phyloP scores from a whole-genome alignment of 2,329 filamentous ascomycete species.

The Fusarium sarcochroum region DNA sequence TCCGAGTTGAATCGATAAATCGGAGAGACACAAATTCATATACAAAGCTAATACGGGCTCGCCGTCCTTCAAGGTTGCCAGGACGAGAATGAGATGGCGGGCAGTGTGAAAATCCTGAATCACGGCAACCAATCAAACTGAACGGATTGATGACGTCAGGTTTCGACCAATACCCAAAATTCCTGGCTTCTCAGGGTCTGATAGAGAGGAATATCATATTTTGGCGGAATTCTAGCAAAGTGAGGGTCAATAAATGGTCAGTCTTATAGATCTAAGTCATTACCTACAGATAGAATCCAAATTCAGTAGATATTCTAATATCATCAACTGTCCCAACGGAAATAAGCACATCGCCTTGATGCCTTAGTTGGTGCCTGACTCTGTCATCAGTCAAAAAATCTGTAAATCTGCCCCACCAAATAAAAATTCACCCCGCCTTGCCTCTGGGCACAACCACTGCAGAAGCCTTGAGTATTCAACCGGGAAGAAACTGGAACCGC shows the following conservation, averaged over 20 bases:
- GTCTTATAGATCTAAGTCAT: background rate
- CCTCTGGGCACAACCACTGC: conserved; percentile 48
- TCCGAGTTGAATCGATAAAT: conserved; percentile 10
- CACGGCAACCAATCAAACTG: conserved; percentile 39
- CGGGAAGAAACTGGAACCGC: conserved; percentile 47
- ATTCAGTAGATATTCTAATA: background rate
- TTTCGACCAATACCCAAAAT: conserved; percentile 6
- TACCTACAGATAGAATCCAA: background rate
- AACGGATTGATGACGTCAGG: conserved; percentile 47
- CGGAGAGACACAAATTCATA: conserved; percentile 6
- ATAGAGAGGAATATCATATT: background rate
- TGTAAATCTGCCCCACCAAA: conserved; percentile 57
- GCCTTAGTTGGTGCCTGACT: conserved; percentile 57
- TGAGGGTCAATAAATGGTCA: background rate
- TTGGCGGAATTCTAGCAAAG: conserved; percentile 8
- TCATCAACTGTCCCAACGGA: conserved; percentile 2
- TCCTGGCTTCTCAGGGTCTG: conserved; percentile 3
- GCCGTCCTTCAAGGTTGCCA: conserved; percentile 36
- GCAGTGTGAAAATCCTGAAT: conserved; percentile 39
- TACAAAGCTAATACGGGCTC: conserved; percentile 25
- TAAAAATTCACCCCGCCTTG: conserved; percentile 60
- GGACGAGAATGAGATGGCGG: conserved; percentile 24
- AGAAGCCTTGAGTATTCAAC: conserved; percentile 42
- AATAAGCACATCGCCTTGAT: conserved; percentile 41
- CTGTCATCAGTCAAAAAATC: conserved; percentile 53